These are phyloP conservation scores for Rosa lucieae DNA, from an alignment of 306 rosid species.

Conservation along the genomic window DNA sequence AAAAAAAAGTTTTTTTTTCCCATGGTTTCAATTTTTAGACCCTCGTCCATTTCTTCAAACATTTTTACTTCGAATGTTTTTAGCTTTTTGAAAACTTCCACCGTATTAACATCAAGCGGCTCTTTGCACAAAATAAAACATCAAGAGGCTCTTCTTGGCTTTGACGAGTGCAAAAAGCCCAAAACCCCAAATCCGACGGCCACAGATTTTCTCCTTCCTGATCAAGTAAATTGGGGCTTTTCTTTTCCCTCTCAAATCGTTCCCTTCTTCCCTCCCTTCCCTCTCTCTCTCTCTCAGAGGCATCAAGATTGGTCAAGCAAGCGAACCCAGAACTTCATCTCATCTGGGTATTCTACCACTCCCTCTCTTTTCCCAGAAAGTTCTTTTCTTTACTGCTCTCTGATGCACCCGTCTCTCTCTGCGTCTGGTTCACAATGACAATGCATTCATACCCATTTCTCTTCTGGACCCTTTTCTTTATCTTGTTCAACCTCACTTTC, in stretches of 20 bases:
- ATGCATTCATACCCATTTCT: constrained; percentile 27
- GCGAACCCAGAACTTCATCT: background rate
- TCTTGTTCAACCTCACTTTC: constrained; percentile 24
- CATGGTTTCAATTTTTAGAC: no score
- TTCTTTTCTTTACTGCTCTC: background rate
- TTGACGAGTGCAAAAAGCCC: background rate
- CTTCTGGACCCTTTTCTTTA: constrained; percentile 27
- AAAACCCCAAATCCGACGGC: background rate
- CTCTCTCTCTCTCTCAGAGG: background rate
- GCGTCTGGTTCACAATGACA: background rate
- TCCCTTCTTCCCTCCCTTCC: background rate
- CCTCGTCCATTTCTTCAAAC: no score
- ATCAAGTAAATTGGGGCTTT: background rate
- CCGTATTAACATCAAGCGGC: no score
- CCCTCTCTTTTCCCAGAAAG: background rate
- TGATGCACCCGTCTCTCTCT: background rate
- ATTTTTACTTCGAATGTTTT: no score
- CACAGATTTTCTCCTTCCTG: background rate
- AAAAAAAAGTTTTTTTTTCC: no score
- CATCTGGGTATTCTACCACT: background rate
- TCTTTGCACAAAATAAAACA: background rate
- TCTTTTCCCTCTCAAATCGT: background rate
- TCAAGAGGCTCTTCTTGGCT: background rate
- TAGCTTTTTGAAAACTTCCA: no score
- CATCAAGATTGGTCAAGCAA: background rate